These are phyloP conservation scores for Paecilomyces formosus DNA, from an alignment of 2,329 filamentous ascomycete genomes.

Conservation along the genomic window DNA sequence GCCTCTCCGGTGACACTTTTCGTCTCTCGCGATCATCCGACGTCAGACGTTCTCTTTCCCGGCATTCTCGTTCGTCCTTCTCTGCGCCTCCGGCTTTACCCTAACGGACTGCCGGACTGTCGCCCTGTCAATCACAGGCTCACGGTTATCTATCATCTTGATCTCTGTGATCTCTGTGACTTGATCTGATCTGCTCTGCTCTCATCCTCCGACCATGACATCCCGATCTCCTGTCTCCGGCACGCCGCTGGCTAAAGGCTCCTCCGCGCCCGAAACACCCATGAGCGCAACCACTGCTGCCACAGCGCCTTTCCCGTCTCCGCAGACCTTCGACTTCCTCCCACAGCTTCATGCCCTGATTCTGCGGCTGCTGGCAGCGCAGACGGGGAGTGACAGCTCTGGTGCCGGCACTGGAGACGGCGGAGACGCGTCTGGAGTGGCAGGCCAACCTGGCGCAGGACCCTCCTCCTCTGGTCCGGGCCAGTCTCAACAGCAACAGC, in stretches of 20 bases:
- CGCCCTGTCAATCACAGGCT: background rate
- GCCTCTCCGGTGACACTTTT: constrained; percentile 28
- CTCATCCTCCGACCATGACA: constrained; percentile 21
- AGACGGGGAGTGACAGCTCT: constrained; percentile 1
- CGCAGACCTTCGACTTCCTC: constrained; percentile 77
- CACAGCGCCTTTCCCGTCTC: constrained; percentile 55
- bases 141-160: constrained; percentile 11
- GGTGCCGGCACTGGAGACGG: constrained; percentile 19
- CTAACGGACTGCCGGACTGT: constrained; percentile 10
- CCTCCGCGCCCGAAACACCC: constrained; percentile 27
- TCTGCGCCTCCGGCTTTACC: constrained; percentile 24
- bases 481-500: constrained; percentile 14
- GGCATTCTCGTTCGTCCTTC: constrained; percentile 8
- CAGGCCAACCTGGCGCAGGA: constrained; percentile 9
- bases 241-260: constrained; percentile 37
- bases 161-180: background rate
- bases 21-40: constrained; percentile 17
- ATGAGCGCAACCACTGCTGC: constrained; percentile 16
- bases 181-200: background rate
- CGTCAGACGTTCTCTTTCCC: constrained; percentile 19
- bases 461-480: constrained; percentile 6
- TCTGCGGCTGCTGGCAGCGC: constrained; percentile 54
- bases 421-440: constrained; percentile 12
- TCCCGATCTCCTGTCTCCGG: constrained; percentile 23
- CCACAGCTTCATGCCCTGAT: constrained; percentile 75